Base-by-base conservation (phyloP, 2,329 filamentous ascomycete species). In the Fusarium musae region DNA sequence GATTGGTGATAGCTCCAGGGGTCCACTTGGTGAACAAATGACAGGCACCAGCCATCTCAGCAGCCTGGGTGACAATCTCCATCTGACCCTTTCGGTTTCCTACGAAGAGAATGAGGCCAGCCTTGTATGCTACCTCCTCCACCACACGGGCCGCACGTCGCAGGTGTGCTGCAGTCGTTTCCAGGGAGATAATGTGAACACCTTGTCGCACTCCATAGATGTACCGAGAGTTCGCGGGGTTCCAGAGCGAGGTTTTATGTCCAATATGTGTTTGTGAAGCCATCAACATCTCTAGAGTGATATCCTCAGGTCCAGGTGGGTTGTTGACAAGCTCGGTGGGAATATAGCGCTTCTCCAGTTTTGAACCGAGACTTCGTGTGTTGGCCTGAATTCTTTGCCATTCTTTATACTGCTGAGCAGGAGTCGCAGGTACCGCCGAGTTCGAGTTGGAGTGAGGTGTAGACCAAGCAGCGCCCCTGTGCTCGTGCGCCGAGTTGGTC, bases 11-110 rank as follows among this genome's bases (percentile, higher is more conserved):
- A 70, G 90, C 91, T 2, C 96, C 96, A 0, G 96, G 93, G 56
- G 92, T 94, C 96, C 96, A 99, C 78, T 94, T 92, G 79, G 94
- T 93, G 80, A 97, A 98, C 39, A 99, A 83, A 81, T 98, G 95
- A 80, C 93, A 98, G 4, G 90, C 94, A 65, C 90, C 88, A 0
- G 95, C 90, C 70, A 97, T 82, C 81, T 92, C 86, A 2, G 96
- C 95, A 9, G 96, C 95, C 72, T 90, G 90, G 21, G 97, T 93
- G 3, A 98, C 93, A 59, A 92, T 89, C 71, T 92, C 88, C 81
- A 92, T 92, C 80, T 98, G 96, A 3, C 94, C 95, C 62, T 90
- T 88, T 36, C 96, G 88, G 9, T 93, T 98, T 49, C 96, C 96
- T 1, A 95, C 95, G 79, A 98, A 98, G 13, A 99, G 88, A 52